These are phyloP conservation scores for Silene uniflora DNA, from an alignment of 148 eudicot species.

Conservation along the genomic window DNA sequence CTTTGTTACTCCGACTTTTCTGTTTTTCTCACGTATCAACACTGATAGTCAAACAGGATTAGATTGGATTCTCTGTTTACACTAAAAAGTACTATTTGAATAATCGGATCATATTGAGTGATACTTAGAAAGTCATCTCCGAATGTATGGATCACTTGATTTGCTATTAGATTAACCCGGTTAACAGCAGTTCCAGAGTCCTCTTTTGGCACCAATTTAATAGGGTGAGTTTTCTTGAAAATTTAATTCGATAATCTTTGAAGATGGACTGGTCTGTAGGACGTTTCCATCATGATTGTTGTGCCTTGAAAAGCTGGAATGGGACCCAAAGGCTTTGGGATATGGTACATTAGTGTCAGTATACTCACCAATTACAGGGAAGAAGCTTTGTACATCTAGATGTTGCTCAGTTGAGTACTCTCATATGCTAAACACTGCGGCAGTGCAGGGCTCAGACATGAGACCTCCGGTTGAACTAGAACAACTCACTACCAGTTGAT, in stretches of 20 bases:
- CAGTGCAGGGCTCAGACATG: too few relatives aligned
- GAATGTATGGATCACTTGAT: neutral
- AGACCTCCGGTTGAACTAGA: too few relatives aligned
- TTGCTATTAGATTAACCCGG: too few relatives aligned
- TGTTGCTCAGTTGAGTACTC: neutral
- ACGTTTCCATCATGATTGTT: neutral
- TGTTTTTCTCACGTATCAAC: neutral
- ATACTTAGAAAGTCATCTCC: neutral
- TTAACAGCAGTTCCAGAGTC: too few relatives aligned
- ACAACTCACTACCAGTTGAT: too few relatives aligned
- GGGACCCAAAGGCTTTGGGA: neutral
- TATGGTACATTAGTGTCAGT: neutral
- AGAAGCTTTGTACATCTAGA: neutral
- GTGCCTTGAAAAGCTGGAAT: neutral
- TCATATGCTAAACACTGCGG: too few relatives aligned
- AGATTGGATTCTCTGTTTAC: neutral
- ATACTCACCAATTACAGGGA: neutral
- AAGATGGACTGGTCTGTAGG: neutral
- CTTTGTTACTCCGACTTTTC: slow-evolving; percentile 6
- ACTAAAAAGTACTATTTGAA: neutral
- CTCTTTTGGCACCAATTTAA: neutral
- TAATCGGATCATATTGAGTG: neutral
- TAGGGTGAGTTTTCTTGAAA: neutral
- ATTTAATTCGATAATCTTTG: neutral
- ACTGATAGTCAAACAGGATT: neutral